Conservation (phyloP, 2,329 filamentous ascomycete species). For the Aspergillus udagawae region DNA sequence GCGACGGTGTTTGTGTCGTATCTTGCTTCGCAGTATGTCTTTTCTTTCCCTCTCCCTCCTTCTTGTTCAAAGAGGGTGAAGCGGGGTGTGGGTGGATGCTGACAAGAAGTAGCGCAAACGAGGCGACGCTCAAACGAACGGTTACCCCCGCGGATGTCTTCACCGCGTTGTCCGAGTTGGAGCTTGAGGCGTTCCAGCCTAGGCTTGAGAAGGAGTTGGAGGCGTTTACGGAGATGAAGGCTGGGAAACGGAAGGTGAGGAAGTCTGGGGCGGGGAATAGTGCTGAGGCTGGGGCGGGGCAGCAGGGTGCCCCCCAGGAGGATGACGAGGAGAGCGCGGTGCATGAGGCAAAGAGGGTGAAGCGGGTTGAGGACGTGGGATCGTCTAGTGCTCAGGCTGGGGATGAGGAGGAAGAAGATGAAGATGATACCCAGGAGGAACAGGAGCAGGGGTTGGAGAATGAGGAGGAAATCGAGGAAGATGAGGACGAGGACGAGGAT, state of each 20-base stretch:
- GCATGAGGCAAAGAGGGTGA: slow-evolving; percentile 14
- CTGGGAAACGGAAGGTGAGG: slow-evolving; percentile 44
- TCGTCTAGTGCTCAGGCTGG: slow-evolving; percentile 21
- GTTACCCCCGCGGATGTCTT: slow-evolving; percentile 59
- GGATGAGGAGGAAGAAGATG: slow-evolving; percentile 19
- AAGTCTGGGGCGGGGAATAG: slow-evolving; percentile 30
- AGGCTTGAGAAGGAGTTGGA: slow-evolving; percentile 58
- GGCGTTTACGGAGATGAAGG: slow-evolving; percentile 42
- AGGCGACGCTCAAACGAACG: slow-evolving; percentile 60
- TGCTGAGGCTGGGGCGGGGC: slow-evolving; percentile 12
- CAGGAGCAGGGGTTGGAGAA: slow-evolving; percentile 20
- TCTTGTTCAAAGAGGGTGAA: too few relatives aligned
- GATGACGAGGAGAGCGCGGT: slow-evolving; percentile 22
- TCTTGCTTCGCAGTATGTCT: slow-evolving; percentile 54
- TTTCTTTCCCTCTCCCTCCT: background rate
- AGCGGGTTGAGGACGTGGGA: slow-evolving; percentile 20
- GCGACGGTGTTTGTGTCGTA: slow-evolving; percentile 66
- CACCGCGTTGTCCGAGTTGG: slow-evolving; percentile 56
- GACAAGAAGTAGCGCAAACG: slow-evolving; percentile 49
- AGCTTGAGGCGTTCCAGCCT: slow-evolving; percentile 57
- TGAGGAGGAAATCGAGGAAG: slow-evolving; percentile 24
- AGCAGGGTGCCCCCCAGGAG: slow-evolving; percentile 12
- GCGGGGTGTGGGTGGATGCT: background rate
- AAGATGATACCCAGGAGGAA: slow-evolving; percentile 27
- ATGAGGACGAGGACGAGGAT: slow-evolving; percentile 16